These are phyloP conservation scores for Flaveria sonorensis DNA, from an alignment of 129 eudicot species.

Conservation along the genomic window DNA sequence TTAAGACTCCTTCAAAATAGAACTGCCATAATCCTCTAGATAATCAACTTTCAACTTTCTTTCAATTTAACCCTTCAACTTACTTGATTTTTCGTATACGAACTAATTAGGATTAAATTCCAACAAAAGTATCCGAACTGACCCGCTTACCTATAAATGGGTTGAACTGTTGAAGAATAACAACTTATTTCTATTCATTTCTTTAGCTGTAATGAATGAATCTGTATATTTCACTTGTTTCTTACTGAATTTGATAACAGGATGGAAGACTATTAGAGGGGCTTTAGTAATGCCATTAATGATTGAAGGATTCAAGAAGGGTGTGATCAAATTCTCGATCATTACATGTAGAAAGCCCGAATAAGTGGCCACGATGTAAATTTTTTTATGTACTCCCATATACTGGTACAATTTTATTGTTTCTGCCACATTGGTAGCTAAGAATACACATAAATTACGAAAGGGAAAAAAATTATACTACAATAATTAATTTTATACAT, in stretches of 20 bases:
- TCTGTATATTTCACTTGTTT: neutral
- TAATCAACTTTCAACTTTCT: no score
- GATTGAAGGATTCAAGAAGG: conserved; percentile 84
- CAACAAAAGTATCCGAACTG: no score
- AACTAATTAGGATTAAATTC: no score
- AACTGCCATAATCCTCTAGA: no score
- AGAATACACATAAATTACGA: neutral
- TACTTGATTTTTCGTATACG: no score
- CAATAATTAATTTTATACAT: no score
- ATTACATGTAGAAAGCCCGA: conserved; percentile 63
- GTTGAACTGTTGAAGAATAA: neutral
- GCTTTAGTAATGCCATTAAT: conserved; percentile 83
- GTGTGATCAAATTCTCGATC: conserved; percentile 74
- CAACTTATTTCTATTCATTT: neutral
- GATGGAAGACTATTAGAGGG: conserved; percentile 89
- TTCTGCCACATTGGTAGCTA: conserved; percentile 31
- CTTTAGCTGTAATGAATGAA: neutral
- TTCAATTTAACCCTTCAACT: no score
- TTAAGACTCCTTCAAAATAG: no score
- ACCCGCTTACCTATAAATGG: neutral
- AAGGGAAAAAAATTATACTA: neutral
- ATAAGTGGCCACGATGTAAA: conserved; percentile 15
- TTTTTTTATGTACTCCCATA: conserved; percentile 4
- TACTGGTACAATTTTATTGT: neutral
- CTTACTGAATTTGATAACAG: conserved; percentile 40